Conservation (phyloP, 1,284 basidiomycete species). For the Apiotrichum veenhuisii region DNA sequence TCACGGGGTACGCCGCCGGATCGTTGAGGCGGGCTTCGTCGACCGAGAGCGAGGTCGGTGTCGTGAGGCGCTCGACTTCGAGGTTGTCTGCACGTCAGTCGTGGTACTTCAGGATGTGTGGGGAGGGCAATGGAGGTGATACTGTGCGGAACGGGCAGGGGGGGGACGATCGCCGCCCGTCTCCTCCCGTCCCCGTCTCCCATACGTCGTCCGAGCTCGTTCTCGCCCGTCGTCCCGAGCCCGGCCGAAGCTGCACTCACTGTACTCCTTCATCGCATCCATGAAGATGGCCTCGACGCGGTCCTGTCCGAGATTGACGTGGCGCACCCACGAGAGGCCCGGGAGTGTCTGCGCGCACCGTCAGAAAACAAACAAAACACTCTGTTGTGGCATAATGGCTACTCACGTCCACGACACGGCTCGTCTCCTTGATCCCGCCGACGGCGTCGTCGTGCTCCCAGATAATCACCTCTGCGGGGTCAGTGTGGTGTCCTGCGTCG, state of each 20-base stretch:
- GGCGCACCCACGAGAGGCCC: slow-evolving; percentile 28
- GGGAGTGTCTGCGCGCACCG: slow-evolving; percentile 18
- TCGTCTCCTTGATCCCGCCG: slow-evolving; percentile 26
- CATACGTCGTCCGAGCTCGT: no score
- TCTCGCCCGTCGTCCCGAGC: no score
- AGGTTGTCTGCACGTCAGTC: slow-evolving; percentile 19
- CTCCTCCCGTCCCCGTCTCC: no score
- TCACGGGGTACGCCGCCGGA: slow-evolving; percentile 28
- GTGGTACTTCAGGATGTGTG: neutral
- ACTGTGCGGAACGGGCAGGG: no score
- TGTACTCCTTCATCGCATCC: slow-evolving; percentile 29
- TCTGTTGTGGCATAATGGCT: neutral
- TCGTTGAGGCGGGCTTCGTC: slow-evolving; percentile 19
- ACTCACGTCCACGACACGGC: slow-evolving; percentile 26
- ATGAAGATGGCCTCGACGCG: slow-evolving; percentile 37
- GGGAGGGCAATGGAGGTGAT: no score
- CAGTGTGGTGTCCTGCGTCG: no score
- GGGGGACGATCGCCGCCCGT: no score
- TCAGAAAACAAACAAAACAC: no score
- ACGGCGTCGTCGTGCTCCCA: slow-evolving; percentile 26
- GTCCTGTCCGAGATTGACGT: slow-evolving; percentile 35
- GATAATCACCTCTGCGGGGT: slow-evolving; percentile 26
- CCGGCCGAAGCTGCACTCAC: slow-evolving; percentile 9
- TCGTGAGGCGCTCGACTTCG: slow-evolving; percentile 27
- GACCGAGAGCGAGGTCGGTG: slow-evolving; percentile 20